Evolutionary conservation across 805 yeast species (phyloP), one percentile per base, ranked within the genome.

Genomic region (Suhomyces sp.): DNA sequence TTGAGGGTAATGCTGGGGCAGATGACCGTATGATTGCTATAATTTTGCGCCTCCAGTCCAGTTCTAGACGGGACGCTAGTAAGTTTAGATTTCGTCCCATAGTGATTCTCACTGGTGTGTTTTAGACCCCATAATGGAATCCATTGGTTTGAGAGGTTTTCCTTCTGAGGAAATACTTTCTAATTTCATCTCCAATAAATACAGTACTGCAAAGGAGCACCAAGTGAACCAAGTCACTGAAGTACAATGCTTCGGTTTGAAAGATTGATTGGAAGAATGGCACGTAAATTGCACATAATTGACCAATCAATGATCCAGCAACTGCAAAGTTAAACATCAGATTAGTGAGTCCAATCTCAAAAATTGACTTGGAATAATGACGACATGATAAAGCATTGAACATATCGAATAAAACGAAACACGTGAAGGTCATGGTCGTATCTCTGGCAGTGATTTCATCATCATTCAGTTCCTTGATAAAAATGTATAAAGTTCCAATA

Each of bases 361-460:
- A 84, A 12, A 84, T 76, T 2, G 95, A 84, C 56, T 87, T 90
- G 28, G 87, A 73, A 39, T 83, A 74, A 44, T 95, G 95, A 53
- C 98, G 86, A 61, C 97, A 91, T 11, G 95, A 71, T 46, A 93
- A 69, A 0, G 99, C 99, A 61, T 90, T 93, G 68, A 93, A 93
- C 95, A 93, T 85, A 61, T 93, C 99, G 54, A 81, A 93, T 38
- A 91, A 70, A 8, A 93, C 98, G 64, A 93, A 93, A 57, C 98
- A 87, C 0, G 98, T 93, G 56, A 93, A 93, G 0, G 98, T 91
- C 98, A 93, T 93, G 1, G 99, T 93, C 14, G 98, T 93, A 58
- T 93, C 98, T 63, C 98, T 83, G 10, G 91, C 82, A 2, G 97
- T 88, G 38, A 91, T 81, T 42, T 74, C 76, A 19, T 79, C 76